Evolutionary conservation across 805 yeast species (phyloP).

Genomic region (Lipomyces sp.): DNA sequence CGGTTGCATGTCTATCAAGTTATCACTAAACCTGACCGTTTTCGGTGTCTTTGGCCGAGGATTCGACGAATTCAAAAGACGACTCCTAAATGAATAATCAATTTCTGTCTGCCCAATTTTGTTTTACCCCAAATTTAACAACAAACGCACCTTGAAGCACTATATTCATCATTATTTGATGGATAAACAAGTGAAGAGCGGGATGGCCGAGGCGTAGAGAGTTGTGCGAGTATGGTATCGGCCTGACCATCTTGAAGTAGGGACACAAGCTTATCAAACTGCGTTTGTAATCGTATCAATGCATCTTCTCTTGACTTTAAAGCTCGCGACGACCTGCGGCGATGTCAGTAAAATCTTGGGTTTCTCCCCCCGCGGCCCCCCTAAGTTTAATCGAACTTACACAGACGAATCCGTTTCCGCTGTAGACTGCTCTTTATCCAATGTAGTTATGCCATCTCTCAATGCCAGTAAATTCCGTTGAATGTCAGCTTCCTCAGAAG

Average conservation of each 20-base stretch:
- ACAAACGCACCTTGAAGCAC: conserved; percentile 9
- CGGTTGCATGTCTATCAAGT: conserved; percentile 39
- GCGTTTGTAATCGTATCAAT: conserved; percentile 34
- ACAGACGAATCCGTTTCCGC: conserved; percentile 23
- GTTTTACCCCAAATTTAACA: not conserved
- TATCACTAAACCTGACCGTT: conserved; percentile 43
- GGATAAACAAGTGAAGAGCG: conserved; percentile 25
- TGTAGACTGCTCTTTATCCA: conserved; percentile 38
- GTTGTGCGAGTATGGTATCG: conserved; percentile 20
- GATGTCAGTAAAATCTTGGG: not conserved
- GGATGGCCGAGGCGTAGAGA: conserved; percentile 16
- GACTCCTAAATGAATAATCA: conserved; percentile 7
- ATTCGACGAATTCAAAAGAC: conserved; percentile 9
- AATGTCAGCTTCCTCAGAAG: conserved; percentile 43
- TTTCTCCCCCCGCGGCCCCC: too few species aligned
- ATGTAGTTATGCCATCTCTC: conserved; percentile 39
- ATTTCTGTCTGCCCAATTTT: not conserved
- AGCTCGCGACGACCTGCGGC: conserved; percentile 24
- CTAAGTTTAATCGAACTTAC: conserved; percentile 17
- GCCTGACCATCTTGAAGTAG: conserved; percentile 35
- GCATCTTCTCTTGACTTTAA: conserved; percentile 27
- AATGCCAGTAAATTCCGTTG: conserved; percentile 38
- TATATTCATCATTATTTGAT: conserved; percentile 7
- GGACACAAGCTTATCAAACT: conserved; percentile 31
- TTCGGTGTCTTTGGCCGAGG: conserved; percentile 23